A percentile compares a stretch with the other conserved stretches of the same genome.
Conservation (phyloP, 768 basidiomycete species). For the Phylloporus sp. region DNA sequence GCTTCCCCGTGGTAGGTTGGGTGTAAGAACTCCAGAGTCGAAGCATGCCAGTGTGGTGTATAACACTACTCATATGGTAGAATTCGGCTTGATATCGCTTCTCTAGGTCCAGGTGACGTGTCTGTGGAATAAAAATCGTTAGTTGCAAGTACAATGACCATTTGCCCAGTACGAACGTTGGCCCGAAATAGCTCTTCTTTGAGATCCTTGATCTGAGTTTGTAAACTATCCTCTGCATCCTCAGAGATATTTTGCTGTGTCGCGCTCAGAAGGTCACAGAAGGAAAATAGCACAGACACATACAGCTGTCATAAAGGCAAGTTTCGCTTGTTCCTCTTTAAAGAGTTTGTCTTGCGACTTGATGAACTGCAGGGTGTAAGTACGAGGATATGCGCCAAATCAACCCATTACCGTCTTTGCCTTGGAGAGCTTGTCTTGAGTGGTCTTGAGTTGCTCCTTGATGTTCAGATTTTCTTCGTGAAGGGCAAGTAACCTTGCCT, state of each 20-base stretch:
- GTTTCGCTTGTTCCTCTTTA: conserved; percentile 72
- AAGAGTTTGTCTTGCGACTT: conserved; percentile 88
- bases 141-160: neutral
- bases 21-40: conserved; percentile 59
- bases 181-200: conserved; percentile 59
- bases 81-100: conserved; percentile 72
- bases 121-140: conserved; percentile 31
- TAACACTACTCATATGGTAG: conserved; percentile 71
- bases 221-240: conserved; percentile 66
- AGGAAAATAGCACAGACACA: conserved; percentile 15
- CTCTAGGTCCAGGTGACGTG: conserved; percentile 50
- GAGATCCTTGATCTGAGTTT: conserved; percentile 60
- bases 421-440: conserved; percentile 74
- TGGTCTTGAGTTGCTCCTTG: conserved; percentile 67
- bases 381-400: neutral
- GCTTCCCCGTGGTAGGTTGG: conserved; percentile 39
- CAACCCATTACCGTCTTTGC: conserved; percentile 58
- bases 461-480: conserved; percentile 74
- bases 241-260: conserved; percentile 52
- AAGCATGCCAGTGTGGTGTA: conserved; percentile 69
- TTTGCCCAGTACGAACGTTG: conserved; percentile 40
- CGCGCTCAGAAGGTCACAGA: conserved; percentile 6
- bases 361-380: conserved; percentile 64
- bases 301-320: conserved; percentile 45
- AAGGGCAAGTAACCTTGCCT: conserved; percentile 63